Base-by-base conservation (phyloP, 164 flowering plant genomes). In the Magnolia sinica region DNA sequence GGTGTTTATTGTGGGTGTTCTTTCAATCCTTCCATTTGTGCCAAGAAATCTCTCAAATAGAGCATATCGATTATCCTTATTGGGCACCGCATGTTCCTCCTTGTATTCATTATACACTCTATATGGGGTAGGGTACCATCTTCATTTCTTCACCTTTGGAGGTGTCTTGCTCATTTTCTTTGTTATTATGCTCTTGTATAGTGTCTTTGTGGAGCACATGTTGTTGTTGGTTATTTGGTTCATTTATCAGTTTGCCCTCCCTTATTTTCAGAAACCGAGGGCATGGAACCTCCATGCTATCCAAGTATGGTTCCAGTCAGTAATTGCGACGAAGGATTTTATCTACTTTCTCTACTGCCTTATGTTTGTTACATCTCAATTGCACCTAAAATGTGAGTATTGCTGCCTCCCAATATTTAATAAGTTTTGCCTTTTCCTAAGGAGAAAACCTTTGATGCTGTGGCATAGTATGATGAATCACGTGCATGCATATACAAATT, bases 241-340 rank as follows among this genome's bases (percentile, higher is more conserved):
- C 19, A 20, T 68, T 50, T 27, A 63, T 31, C 71, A 63, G 9
- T 77, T 6, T 52, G 14, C 11, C 68, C 45, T 8, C 61, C 66
- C 69, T 16, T 76, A 27, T 81, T 55, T 9, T 88, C 27, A 96
- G 99, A 92, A 82, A 83, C 99, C 99, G 18, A 89, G 98, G 81
- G 95, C 98, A 37, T 94, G 94, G 98, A 94, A 89, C 81, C 68
- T 94, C 86, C 99, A 89, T 79, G 97, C 89, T 49, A 77, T 91
- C 78, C 98, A 94, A 89, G 83, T 85, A 20, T 96, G 98, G 95
- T 87, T 96, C 74, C 98, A 94, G 79, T 86, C 98, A 45, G 84
- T 94, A 23, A 74, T 91, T 74, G 88, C 84, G n/a, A 86, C 98
- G 71, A 96, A 94, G 86, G 99, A 96, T 88, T 96, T 96, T 80